Base-by-base conservation (phyloP, 177 flowering plant genomes). In the Vitis hybrid region DNA sequence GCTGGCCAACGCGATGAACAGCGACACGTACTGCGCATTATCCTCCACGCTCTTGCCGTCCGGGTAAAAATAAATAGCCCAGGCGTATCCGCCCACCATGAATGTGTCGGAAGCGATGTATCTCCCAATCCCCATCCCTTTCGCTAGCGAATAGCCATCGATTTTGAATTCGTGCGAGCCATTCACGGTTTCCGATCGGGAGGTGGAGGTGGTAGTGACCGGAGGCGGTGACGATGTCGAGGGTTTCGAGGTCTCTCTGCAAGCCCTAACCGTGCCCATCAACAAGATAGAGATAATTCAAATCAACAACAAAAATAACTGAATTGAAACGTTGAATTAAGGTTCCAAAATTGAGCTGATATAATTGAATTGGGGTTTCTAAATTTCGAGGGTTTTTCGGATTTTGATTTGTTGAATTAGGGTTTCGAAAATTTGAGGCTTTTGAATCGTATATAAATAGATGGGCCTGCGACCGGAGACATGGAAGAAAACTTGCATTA, bases 41-140 rank as follows among this genome's bases (percentile, higher is more conserved):
- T 79, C 82, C 68, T 79, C 82, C 1, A 51, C 57, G 66, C 75
- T 73, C 75, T 79, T 79, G 13, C 82, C 82, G 45, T 79, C 82
- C 2, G 82, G 82, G 61, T 79, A 79, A 48, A 79, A 79, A 48
- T 76, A 79, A 29, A 79, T 61, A 1, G 82, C 82, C 82, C 82
- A 79, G 39, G 63, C 66, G 45, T 73, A 79, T 1, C 82, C 82
- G 6, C 82, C 82, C 15, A 79, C 76, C n/a, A 63, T 10, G 67
- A 79, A 79, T 0, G 73, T 76, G 7, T 79, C 79, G 53, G 82
- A 79, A 1, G 77, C 72, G 13, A 79, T 64, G 75, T 73, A 79
- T 52, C 74, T 79, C 11, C 82, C 82, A 22, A 79, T 61, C 21
- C 82, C 79, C 66, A 79, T 73, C 16, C 82, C 82, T 52, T 79